A percentile compares a stretch with the other conserved stretches of the same genome.
phyloP scores from a whole-genome alignment of 352 stramenopile species.

The Phytophthora colocasiae region DNA sequence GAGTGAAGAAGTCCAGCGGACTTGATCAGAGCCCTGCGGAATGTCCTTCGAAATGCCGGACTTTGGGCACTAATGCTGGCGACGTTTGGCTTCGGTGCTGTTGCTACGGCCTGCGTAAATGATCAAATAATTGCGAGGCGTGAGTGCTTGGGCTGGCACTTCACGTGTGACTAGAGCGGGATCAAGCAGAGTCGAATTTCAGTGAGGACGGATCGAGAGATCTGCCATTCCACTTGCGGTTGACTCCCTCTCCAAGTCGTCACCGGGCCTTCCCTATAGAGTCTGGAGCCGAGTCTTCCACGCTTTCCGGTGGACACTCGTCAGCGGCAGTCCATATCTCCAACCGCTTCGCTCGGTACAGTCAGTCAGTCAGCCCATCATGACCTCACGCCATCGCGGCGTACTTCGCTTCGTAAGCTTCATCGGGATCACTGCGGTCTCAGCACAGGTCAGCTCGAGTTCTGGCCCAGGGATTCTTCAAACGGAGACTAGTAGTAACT shows the following conservation, averaged over 20 bases:
- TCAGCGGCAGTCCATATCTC: constrained; percentile 17
- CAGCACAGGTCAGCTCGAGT: constrained; percentile 16
- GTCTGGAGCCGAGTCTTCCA: constrained; percentile 17
- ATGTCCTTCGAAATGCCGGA: constrained; percentile 19
- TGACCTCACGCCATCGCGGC: constrained; percentile 33
- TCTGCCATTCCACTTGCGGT: constrained; percentile 26
- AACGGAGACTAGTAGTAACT: not conserved
- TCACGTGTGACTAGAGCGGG: constrained; percentile 2
- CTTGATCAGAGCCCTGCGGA: constrained; percentile 26
- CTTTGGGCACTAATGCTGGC: constrained; percentile 36
- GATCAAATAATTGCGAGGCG: constrained; percentile 13
- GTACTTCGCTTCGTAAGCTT: constrained; percentile 29
- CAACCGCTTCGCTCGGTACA: constrained; percentile 49
- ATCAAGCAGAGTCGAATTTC: constrained; percentile 20
- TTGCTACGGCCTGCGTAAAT: constrained; percentile 26
- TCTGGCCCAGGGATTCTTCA: constrained; percentile 3
- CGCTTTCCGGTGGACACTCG: constrained; percentile 9
- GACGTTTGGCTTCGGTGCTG: constrained; percentile 18
- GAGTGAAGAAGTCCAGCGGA: constrained; percentile 41
- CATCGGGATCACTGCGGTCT: constrained; percentile 15
- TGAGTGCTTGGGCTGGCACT: constrained; percentile 5
- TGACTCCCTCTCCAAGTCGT: constrained; percentile 13
- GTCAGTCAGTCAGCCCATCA: constrained; percentile 9
- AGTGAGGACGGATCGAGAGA: constrained; percentile 34
- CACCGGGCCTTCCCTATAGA: constrained; percentile 26